Evolutionary conservation across 176 grass and related monocot genomes (phyloP).

Genomic region (Areca catechu): DNA sequence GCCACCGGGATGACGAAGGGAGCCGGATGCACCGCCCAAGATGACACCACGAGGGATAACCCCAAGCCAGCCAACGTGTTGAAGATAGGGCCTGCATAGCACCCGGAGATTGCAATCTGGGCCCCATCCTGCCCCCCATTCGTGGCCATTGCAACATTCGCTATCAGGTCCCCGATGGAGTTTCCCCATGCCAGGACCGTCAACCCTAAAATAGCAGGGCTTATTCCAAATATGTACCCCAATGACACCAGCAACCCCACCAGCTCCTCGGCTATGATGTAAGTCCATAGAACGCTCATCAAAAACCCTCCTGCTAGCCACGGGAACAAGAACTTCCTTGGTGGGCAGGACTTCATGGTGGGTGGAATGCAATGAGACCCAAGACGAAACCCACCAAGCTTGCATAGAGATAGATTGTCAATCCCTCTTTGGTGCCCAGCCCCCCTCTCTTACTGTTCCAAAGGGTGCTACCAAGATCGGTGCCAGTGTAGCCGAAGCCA

Average conservation of each 20-base stretch:
- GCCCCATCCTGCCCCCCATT: constrained; percentile 50
- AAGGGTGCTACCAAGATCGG: constrained; percentile 40
- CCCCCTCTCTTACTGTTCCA: constrained; percentile 34
- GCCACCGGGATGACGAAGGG: constrained; percentile 39
- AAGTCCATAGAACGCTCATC: constrained; percentile 88
- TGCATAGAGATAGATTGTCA: constrained; percentile 19
- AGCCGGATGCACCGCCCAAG: constrained; percentile 36
- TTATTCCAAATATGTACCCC: constrained; percentile 56
- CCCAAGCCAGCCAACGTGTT: constrained; percentile 72
- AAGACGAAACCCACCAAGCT: constrained; percentile 20
- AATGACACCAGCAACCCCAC: constrained; percentile 56
- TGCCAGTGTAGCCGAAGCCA: constrained; percentile 46
- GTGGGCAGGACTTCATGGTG: constrained; percentile 17
- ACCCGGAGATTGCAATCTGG: constrained; percentile 65
- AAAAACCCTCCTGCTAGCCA: constrained; percentile 67
- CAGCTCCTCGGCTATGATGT: constrained; percentile 68
- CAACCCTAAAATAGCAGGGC: constrained; percentile 53
- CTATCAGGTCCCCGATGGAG: constrained; percentile 74
- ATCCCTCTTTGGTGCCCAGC: background rate
- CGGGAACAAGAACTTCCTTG: constrained; percentile 27
- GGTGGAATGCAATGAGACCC: constrained; percentile 9
- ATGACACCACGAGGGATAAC: constrained; percentile 48
- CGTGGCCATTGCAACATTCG: constrained; percentile 60
- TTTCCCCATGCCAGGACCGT: constrained; percentile 89
- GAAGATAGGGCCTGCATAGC: constrained; percentile 77